A percentile compares a stretch with the other conserved stretches of the same genome.
phyloP scores from a whole-genome alignment of 176 grass and related monocot species.

The Saccharum spontaneum region DNA sequence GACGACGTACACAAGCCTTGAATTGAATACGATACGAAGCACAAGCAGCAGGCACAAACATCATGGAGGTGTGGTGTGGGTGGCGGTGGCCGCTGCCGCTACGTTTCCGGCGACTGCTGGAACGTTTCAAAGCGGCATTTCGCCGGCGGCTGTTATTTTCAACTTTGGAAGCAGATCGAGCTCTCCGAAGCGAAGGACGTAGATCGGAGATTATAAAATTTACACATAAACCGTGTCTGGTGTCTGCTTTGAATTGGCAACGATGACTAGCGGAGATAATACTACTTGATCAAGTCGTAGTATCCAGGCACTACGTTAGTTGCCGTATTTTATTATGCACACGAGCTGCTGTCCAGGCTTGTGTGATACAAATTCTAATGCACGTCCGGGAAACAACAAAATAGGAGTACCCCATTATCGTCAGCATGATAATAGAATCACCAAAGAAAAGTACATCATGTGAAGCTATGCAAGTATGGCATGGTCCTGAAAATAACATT shows the following conservation, averaged over 20 bases:
- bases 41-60: not conserved
- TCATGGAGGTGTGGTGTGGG: not conserved
- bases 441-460: not conserved
- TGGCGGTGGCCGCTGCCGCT: no score
- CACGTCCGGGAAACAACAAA: not conserved
- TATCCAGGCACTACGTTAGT: no score
- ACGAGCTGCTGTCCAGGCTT: no score
- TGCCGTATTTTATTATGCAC: no score
- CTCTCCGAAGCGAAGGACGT: not conserved
- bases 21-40: not conserved
- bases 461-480: no score
- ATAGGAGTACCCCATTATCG: not conserved
- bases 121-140: not conserved
- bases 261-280: no score
- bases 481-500: not conserved
- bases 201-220: not conserved
- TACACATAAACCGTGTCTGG: no score
- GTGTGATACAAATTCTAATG: not conserved
- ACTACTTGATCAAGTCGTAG: no score
- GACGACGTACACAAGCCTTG: not conserved
- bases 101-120: no score
- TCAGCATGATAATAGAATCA: not conserved
- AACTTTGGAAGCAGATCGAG: not conserved
- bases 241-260: no score
- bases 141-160: not conserved